These are phyloP conservation scores for Leccinum fibrillosum DNA, from an alignment of 768 basidiomycete species.

Conservation along the genomic window DNA sequence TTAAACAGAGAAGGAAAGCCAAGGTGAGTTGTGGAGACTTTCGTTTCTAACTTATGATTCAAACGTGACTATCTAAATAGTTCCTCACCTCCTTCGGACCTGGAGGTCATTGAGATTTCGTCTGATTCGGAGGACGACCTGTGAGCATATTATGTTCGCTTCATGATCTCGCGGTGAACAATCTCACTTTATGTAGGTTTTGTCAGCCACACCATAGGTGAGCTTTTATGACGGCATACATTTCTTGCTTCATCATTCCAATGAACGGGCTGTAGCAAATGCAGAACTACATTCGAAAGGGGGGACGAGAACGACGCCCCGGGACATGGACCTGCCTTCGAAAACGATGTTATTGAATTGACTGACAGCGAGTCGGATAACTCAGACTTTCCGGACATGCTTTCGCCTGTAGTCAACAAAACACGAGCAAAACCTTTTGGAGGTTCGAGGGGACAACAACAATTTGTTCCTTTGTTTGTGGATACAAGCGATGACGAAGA, in stretches of 20 bases:
- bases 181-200: slow-evolving; percentile 5
- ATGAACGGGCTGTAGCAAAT: slow-evolving; percentile 7
- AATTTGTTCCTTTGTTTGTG: slow-evolving; percentile 22
- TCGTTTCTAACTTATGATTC: background rate
- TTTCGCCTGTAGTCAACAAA: slow-evolving; percentile 22
- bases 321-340: background rate
- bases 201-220: slow-evolving; percentile 9
- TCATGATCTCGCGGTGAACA: background rate
- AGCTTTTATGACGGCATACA: background rate
- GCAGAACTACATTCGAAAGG: background rate
- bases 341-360: slow-evolving; percentile 27
- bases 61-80: background rate
- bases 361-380: slow-evolving; percentile 28
- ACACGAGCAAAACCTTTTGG: slow-evolving; percentile 2
- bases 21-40: slow-evolving; percentile 21
- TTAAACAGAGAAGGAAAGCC: slow-evolving; percentile 49
- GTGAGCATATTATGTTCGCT: slow-evolving; percentile 20
- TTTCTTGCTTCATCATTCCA: background rate
- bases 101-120: slow-evolving; percentile 53
- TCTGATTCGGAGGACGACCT: slow-evolving; percentile 43
- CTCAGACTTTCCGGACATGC: slow-evolving; percentile 21
- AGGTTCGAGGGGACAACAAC: slow-evolving; percentile 7
- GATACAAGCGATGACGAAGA: slow-evolving; percentile 32
- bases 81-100: background rate
- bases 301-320: background rate